Evolutionary conservation across 148 eudicot species (phyloP), one percentile per base, ranked within the genome.

Genomic region (Tetragonia tetragonoides): DNA sequence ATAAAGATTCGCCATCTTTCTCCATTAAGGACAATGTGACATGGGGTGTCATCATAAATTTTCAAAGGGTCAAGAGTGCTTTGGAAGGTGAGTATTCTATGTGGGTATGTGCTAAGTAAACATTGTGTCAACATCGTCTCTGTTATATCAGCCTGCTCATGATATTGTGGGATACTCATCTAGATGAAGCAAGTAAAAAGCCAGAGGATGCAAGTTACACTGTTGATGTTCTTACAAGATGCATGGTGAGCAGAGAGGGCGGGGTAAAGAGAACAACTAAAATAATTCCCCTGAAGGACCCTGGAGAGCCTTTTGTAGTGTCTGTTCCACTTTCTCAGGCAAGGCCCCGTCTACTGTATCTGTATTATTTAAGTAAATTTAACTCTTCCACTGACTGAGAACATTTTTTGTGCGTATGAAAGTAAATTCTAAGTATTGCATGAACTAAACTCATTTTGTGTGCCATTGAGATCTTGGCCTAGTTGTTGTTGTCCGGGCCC

Each of bases 21-120:
- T 86, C 91, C 66, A 79, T 91, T 40, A 84, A 91, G 69, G 99
- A 93, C 63, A 78, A 79, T 75, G 87, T 87, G 73, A 90, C 97
- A 15, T 95, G 99, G 99, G 99, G 99, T 71, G 93, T 93, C 42
- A 90, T 95, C 83, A 83, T 95, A 54, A 95, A 95, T 77, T 95
- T 95, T 81, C 90, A 89, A 81, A 88, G 89, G 84, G 86, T 90
- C 21, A 91, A 91, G 84, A 86, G 81, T 57, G 68, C 62, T 71
- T 77, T 89, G 56, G 94, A 91, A 85, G 99, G 97, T 95, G 72
- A 82, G 85, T 38, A 10, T 53, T 72, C 8, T 28, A 28, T 28
- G 34, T 28, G 34, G 34, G 1, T 28, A 57, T 65, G 66, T 15
- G 4, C 17, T 65, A 21, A 8, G 41, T 60, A 51, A 73, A 34